Evolutionary conservation across 1,284 basidiomycete species (phyloP), one percentile per base, ranked within the genome.

Genomic region (Tilletia caries): DNA sequence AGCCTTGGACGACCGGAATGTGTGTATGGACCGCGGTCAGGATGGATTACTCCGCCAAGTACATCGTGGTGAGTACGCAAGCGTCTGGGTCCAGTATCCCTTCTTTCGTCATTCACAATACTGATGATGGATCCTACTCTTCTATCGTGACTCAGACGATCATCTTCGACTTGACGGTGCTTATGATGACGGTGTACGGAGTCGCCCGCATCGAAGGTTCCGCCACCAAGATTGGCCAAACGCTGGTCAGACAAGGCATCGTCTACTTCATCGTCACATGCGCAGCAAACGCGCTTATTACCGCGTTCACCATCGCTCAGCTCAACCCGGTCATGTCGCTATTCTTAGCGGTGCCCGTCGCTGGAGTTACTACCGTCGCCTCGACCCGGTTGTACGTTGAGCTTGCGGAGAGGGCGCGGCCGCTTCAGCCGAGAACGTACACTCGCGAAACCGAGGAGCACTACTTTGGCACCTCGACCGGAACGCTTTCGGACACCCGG

Each of bases 261-360:
- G 66, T 76, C 68, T 79, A 79, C 70, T 79, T 79, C 67, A 37
- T 75, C 18, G 65, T 70, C 25, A 76, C 76, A 0, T 71, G 75
- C 65, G 50, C 74, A 27, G 70, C 69, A 71, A 76, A 78, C 66
- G 34, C 72, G 1, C 67, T 76, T 33, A 70, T 76, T 18, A 68
- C 74, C 6, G 74, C 67, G 15, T 60, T 76, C 20, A 75, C 75
- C 23, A 62, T 73, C 2, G 69, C 74, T 33, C 71, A 76, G 68
- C 62, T 76, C n/a, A 72, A 71, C 67, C 75, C 77, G 2, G 64
- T 76, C 62, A 76, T 77, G 76, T 75, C 76, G 60, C 68, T 76
- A 43, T 69, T 75, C 66, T 64, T 66, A 15, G 76, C 76, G 23
- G 70, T 79, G 62, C 77, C 77, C 0, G 68, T 67, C 50, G 58